Percentiles rank a stretch among this genome's conserved stretches.
These are phyloP conservation scores for Trichosanthes cucumerina DNA, from an alignment of 306 rosid genomes.

Conservation along the genomic window DNA sequence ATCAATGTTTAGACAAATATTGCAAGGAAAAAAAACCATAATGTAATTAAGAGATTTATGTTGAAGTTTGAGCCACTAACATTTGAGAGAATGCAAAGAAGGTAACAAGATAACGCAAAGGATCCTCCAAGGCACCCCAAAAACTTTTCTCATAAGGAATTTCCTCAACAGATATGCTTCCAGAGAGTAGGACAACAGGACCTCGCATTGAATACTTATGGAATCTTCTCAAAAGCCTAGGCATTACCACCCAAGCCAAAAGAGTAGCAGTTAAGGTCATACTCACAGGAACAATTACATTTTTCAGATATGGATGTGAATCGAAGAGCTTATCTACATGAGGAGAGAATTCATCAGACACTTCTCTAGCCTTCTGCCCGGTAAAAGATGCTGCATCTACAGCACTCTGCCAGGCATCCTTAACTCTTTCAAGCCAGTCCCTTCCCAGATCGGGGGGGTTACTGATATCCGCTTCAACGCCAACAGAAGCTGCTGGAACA, in stretches of 20 bases:
- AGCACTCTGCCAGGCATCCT: conserved; percentile 50
- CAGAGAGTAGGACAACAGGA: conserved; percentile 37
- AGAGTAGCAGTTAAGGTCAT: conserved; percentile 48
- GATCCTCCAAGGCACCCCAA: conserved; percentile 96
- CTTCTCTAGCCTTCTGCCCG: conserved; percentile 53
- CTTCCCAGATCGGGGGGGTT: conserved; percentile 24
- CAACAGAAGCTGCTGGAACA: conserved; percentile 41
- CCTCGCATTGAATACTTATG: conserved; percentile 58
- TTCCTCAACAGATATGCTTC: conserved; percentile 21
- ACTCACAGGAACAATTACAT: conserved; percentile 55
- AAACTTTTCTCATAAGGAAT: conserved; percentile 73
- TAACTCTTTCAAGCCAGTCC: conserved; percentile 46
- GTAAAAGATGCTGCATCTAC: conserved; percentile 42
- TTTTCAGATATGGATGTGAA: conserved; percentile 54
- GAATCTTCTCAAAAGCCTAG: conserved; percentile 60
- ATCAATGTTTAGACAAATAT: conserved; percentile 24
- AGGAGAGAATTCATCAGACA: conserved; percentile 52
- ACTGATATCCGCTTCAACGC: conserved; percentile 29
- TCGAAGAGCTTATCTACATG: conserved; percentile 51
- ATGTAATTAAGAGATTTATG: not conserved
- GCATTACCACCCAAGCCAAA: conserved; percentile 84
- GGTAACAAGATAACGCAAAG: conserved; percentile 64
- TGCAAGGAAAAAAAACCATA: not conserved
- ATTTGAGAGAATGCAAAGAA: conserved; percentile 78
- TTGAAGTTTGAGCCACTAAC: conserved; percentile 37